Conservation (phyloP, 495 filamentous ascomycete species). For the Penicillium crystallinum region DNA sequence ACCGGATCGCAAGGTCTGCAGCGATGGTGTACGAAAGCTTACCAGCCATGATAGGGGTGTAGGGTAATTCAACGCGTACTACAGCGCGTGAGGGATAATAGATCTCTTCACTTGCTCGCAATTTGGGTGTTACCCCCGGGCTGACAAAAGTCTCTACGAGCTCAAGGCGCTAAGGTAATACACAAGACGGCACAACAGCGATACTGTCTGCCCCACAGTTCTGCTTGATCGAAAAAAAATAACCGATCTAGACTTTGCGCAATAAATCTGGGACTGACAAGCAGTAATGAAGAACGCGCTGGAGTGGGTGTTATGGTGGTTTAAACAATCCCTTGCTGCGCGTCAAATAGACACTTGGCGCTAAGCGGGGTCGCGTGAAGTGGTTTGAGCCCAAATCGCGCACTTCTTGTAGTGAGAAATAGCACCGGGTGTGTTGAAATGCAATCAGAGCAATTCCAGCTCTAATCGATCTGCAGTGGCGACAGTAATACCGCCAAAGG, state of each 20-base stretch:
- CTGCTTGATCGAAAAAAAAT: slow-evolving; percentile 30
- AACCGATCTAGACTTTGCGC: slow-evolving; percentile 19
- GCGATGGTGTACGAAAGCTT: slow-evolving; percentile 37
- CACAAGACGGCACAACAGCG: slow-evolving; percentile 33
- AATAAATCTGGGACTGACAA: slow-evolving; percentile 2
- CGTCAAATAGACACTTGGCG: slow-evolving; percentile 25
- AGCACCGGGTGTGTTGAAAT: not conserved
- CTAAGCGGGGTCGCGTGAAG: slow-evolving; percentile 35
- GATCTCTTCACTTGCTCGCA: slow-evolving; percentile 10
- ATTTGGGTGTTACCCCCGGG: slow-evolving; percentile 28
- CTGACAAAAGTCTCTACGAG: slow-evolving; percentile 37
- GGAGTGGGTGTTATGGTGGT: slow-evolving; percentile 12
- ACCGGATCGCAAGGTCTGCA: slow-evolving; percentile 4
- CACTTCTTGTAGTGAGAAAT: not conserved
- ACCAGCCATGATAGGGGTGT: slow-evolving; percentile 40
- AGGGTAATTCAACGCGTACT: slow-evolving; percentile 28
- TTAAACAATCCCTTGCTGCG: slow-evolving; percentile 25
- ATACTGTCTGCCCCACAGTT: slow-evolving; percentile 31
- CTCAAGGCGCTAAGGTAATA: slow-evolving; percentile 42
- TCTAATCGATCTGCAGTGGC: slow-evolving; percentile 1
- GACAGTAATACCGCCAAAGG: slow-evolving; percentile 4
- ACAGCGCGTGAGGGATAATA: slow-evolving; percentile 31
- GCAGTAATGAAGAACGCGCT: slow-evolving; percentile 14
- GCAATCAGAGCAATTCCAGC: not conserved
- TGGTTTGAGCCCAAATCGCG: slow-evolving; percentile 2